phyloP scores from a whole-genome alignment of 73 alveolate genomes.

The Paramecium bursaria region DNA sequence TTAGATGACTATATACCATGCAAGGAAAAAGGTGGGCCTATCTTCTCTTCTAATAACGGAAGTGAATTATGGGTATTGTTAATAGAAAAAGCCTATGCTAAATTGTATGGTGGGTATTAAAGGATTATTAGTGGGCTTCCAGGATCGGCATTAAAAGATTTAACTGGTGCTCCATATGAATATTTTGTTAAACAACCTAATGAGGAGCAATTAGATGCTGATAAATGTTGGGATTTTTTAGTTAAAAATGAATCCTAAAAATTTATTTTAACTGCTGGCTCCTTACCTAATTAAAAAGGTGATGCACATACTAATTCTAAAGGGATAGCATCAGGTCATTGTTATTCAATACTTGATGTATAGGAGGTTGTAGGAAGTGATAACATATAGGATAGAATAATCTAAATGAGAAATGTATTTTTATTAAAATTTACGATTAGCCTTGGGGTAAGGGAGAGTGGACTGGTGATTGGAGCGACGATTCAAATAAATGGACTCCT shows the following conservation, averaged over 20 bases:
- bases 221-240: constrained; percentile 70
- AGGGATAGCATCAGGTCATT: constrained; percentile 85
- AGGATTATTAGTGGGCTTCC: constrained; percentile 80
- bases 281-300: constrained; percentile 82
- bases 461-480: constrained; percentile 90
- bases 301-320: constrained; percentile 76
- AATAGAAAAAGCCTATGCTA: constrained; percentile 94
- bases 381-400: constrained; percentile 56
- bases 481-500: constrained; percentile 86
- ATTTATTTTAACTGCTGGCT: constrained; percentile 79
- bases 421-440: neutral
- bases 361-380: constrained; percentile 71
- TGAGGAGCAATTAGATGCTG: constrained; percentile 69
- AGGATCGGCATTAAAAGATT: constrained; percentile 80
- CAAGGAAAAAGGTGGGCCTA: constrained; percentile 86
- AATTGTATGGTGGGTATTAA: constrained; percentile 87
- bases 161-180: constrained; percentile 88
- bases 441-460: constrained; percentile 72
- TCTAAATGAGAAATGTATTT: constrained; percentile 57
- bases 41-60: constrained; percentile 81
- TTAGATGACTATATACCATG: constrained; percentile 93
- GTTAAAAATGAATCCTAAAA: constrained; percentile 65
- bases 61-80: constrained; percentile 88
- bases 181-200: constrained; percentile 66
- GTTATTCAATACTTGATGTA: constrained; percentile 78